Evolutionary conservation across 306 rosid genomes (phyloP).

Genomic region (Abrus pulchellus): DNA sequence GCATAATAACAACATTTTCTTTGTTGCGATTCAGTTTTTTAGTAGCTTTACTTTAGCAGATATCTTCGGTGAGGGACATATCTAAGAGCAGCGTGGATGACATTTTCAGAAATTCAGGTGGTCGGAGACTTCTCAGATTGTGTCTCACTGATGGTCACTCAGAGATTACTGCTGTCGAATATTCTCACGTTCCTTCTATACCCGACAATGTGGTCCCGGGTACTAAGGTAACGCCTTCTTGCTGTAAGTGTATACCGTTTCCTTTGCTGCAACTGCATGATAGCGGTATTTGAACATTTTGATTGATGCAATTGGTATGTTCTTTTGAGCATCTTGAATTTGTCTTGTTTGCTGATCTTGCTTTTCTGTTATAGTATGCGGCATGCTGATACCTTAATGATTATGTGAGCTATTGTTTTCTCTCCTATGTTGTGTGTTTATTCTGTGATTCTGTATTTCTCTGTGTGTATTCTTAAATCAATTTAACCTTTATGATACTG

Average conservation of each 20-base stretch:
- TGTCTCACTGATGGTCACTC: constrained; percentile 80
- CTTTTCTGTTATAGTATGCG: constrained; percentile 12
- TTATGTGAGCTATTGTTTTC: constrained; percentile 25
- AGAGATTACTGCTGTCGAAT: constrained; percentile 85
- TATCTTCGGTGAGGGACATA: constrained; percentile 80
- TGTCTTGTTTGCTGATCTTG: constrained; percentile 18
- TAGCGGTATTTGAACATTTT: constrained; percentile 38
- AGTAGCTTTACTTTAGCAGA: constrained; percentile 52
- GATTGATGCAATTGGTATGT: background rate
- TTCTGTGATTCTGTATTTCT: constrained; percentile 16
- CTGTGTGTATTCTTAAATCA: constrained; percentile 28
- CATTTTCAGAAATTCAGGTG: constrained; percentile 56
- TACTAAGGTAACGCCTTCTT: constrained; percentile 70
- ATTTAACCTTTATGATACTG: constrained; percentile 9
- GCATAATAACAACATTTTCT: background rate
- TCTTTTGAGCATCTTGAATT: background rate
- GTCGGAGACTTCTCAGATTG: constrained; percentile 70
- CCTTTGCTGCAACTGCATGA: constrained; percentile 6
- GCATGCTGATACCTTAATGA: background rate
- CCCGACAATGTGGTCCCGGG: constrained; percentile 81
- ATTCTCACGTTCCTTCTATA: constrained; percentile 64
- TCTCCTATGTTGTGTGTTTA: constrained; percentile 5
- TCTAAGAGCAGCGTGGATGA: constrained; percentile 65
- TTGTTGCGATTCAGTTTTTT: background rate
- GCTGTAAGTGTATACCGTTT: background rate